Evolutionary conservation across 331 rosid species (phyloP), one percentile per base, ranked within the genome.

Genomic region (Pyracantha coccinea): DNA sequence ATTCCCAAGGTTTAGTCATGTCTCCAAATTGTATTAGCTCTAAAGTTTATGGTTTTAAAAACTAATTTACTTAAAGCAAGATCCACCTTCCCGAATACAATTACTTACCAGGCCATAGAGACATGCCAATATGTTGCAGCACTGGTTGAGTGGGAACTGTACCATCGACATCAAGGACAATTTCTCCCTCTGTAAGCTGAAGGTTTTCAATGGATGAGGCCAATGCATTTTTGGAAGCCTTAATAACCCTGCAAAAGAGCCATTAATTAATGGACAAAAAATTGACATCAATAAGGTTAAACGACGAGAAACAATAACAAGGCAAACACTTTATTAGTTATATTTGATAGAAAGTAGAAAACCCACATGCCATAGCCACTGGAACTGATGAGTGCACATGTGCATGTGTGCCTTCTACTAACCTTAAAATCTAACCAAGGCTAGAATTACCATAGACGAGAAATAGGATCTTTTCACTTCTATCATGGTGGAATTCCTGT

Each of bases 61-160:
- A 52, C 58, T 23, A 65, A 65, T 65, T 65, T 65, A 10, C 27
- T 62, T 31, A 15, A 32, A 9, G 47, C 69, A 31, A n/a, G 23
- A 58, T 60, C 28, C 21, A 80, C 64, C 76, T 74, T 54, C 73
- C 45, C 38, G 28, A 81, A 68, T 47, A 64, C 27, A 80, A 83
- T 58, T 33, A 77, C 91, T 86, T 66, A 92, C 96, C 99, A 80
- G 97, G 97, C 97, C 99, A 94, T 2, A 96, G 85, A 75, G 96
- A 78, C 38, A 90, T 89, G 72, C 97, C 99, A 83, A 92, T 79
- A 85, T 92, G 97, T 74, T 94, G 95, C 77, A 94, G 90, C 85
- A 92, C 93, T 14, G 99, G 99, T 80, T 89, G 99, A 78, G 93
- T 90, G 32, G 99, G 96, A 84, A 89, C 76, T 16, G 93, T 79